Base-by-base conservation (phyloP, 1,139 yeast species). In the Protomyces lactucae-debilis region DNA sequence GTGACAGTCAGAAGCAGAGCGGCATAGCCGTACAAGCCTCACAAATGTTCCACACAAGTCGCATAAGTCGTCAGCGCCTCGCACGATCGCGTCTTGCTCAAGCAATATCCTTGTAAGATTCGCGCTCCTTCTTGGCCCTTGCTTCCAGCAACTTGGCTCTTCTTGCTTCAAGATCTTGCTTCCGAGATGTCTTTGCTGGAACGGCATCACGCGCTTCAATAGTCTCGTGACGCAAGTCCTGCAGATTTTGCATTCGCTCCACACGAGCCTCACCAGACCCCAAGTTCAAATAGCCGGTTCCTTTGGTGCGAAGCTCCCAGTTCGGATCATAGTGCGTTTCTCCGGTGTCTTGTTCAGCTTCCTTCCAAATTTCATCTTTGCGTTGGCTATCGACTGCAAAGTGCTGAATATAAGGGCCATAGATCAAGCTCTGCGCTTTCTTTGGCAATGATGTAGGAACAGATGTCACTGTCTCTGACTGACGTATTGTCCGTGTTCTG, bases 331-430 rank as follows among this genome's bases (percentile, higher is more conserved):
- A 59, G 45, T 59, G 63, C 12, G 54, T 39, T 21, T 59, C 63
- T 6, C 48, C 48, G 5, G 48, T 43, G 12, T 43, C 48, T 23
- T 52, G 52, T 21, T 51, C 52, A n/a, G 57, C 57, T 35, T 52
- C 45, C 23, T 59, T 57, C 63, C 63, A 59, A 39, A 59, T 59
- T 14, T 46, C 63, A 35, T 59, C 53, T 51, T 59, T 59, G 40
- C 54, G 53, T 32, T 52, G 18, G 28, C 23, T 48, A n/a, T 59
- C 57, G 23, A 55, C 57, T 9, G 52, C 54, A 55, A 59, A 59
- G 16, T 39, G 52, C 36, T 59, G 63, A 18, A 59, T 25, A 32
- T 59, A 57, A 9, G 56, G 52, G 21, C 63, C 63, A 52, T 52
- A 45, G 23, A 59, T 59, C 9, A 59, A 45, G 2, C 35, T 52